Conservation (phyloP, 2,329 filamentous ascomycete species). For the Venturia carpophila region DNA sequence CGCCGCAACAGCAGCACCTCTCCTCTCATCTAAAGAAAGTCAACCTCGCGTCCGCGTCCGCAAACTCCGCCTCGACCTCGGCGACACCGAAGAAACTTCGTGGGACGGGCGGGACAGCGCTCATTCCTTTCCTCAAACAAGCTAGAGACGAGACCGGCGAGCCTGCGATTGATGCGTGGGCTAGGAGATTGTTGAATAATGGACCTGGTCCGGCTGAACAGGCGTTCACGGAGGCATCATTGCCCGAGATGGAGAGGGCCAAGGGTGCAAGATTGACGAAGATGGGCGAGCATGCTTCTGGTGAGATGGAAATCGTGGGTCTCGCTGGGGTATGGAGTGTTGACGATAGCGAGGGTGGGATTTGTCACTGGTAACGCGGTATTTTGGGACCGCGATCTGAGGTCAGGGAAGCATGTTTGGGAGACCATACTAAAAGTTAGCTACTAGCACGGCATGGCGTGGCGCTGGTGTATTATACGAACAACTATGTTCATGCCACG, state of each 20-base stretch:
- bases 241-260: constrained; percentile 35
- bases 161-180: constrained; percentile 68
- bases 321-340: constrained; percentile 83
- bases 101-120: constrained; percentile 84
- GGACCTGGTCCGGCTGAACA: constrained; percentile 33
- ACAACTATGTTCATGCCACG: neutral
- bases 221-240: constrained; percentile 15
- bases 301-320: constrained; percentile 55
- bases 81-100: constrained; percentile 49
- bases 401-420: neutral
- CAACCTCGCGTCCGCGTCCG: constrained; percentile 48
- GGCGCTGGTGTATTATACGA: neutral
- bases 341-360: constrained; percentile 65
- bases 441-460: neutral
- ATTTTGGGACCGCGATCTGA: neutral
- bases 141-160: constrained; percentile 93
- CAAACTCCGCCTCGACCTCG: neutral
- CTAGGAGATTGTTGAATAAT: constrained; percentile 49
- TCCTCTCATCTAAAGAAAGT: constrained; percentile 25
- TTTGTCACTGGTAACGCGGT: constrained; percentile 44
- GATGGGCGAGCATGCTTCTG: constrained; percentile 46
- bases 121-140: constrained; percentile 95
- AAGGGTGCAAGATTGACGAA: constrained; percentile 44
- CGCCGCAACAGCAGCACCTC: constrained; percentile 22
- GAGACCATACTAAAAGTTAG: neutral